Evolutionary conservation across 2,329 filamentous ascomycete genomes (phyloP).

Genomic region (Penicillium paneum): DNA sequence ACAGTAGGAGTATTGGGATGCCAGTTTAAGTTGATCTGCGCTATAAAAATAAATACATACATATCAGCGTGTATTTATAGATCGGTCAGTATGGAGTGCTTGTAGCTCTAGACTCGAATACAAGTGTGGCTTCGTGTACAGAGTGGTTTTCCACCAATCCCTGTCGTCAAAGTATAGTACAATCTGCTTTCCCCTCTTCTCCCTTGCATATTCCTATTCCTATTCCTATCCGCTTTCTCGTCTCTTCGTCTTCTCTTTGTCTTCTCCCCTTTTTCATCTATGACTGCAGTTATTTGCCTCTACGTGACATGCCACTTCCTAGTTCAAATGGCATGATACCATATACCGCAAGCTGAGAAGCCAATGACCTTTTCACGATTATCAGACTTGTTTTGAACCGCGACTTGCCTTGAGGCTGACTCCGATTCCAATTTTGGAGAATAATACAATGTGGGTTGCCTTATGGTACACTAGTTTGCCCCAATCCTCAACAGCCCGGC

Average conservation of each 20-base stretch:
- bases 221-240: neutral
- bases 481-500: conserved; percentile 19
- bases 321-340: neutral
- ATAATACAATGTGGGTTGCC: fast-evolving
- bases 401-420: neutral
- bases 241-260: neutral
- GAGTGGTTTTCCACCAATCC: neutral
- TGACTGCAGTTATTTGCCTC: neutral
- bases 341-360: neutral
- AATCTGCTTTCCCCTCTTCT: neutral
- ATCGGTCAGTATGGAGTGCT: neutral
- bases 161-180: neutral
- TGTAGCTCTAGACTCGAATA: neutral
- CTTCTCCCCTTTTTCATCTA: neutral
- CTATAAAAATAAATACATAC: neutral
- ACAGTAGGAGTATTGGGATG: too few species aligned
- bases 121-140: neutral
- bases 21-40: neutral
- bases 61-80: neutral
- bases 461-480: neutral
- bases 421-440: neutral
- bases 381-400: neutral
- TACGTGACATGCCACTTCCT: neutral
- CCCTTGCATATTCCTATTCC: neutral
- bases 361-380: neutral